Evolutionary conservation across 2,329 filamentous ascomycete genomes (phyloP), one percentile per base, ranked within the genome.

Genomic region (Chrysoporthe austroafricana): DNA sequence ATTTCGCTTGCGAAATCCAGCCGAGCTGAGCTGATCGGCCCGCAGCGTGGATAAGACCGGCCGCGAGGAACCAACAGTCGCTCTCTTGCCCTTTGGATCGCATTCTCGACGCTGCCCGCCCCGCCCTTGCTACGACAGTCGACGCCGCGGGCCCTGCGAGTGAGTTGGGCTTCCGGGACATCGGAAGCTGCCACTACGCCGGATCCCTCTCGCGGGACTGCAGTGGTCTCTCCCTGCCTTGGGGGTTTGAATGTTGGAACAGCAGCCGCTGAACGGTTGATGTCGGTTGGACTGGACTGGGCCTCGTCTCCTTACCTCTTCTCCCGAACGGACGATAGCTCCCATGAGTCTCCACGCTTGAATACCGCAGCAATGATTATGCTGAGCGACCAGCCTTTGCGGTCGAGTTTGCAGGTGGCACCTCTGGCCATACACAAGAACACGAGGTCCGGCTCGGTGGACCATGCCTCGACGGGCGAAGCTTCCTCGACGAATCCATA

Each of bases 371-470:
- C 80, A 79, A 80, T 77, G 78, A 81, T 79, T 74, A 83, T 82
- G 81, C 80, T 81, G 77, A 80, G 78, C 72, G 78, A 81, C 72
- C 78, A 83, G 73, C 75, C 81, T 67, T 79, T 82, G 77, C 83
- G 86, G 78, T 81, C 85, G 76, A 89, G 86, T 81, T 82, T 87
- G 64, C 84, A 87, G 76, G 86, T 89, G 79, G 87, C 87, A 75
- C 87, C 88, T 67, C 79, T 90, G 69, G 75, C 82, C 62, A 83
- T 88, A 69, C 78, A 83, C 60, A 88, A 86, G 75, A 74, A 76
- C 58, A 75, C 74, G 46, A 39, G 16, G 7, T 73, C 73, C 66
- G 74, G 73, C 67, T 72, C 76, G 63, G 73, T 62, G 48, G 65
- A 63, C 44, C 32, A 69, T 68, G 66, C 65, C 52, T 69, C 62